Evolutionary conservation across 441 rosid genomes (phyloP).

Genomic region (Biscutella auriculata): DNA sequence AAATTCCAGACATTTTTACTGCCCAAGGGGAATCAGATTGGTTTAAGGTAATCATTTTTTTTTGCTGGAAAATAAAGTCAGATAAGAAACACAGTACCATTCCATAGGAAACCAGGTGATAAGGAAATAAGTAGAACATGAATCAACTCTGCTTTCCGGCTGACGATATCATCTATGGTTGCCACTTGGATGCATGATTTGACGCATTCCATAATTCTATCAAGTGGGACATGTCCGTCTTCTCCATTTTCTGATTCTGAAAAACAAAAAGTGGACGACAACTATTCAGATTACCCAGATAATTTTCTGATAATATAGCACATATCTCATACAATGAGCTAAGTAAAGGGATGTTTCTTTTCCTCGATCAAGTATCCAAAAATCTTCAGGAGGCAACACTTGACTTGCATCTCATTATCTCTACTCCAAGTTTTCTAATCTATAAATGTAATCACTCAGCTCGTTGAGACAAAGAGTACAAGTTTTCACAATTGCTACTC

Average conservation of each 20-base stretch:
- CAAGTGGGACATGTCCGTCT: slow-evolving; percentile 41
- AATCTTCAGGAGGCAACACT: neutral
- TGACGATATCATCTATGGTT: slow-evolving; percentile 36
- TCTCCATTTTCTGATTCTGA: slow-evolving; percentile 47
- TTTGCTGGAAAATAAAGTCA: neutral
- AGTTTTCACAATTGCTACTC: neutral
- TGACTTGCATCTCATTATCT: neutral
- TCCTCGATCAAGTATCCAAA: neutral
- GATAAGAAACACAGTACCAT: slow-evolving; percentile 38
- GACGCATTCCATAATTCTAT: slow-evolving; percentile 58
- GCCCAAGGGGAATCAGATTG: slow-evolving; percentile 24
- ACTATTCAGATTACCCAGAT: slow-evolving; percentile 8
- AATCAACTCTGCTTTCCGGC: slow-evolving; percentile 46
- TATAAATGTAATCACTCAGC: neutral
- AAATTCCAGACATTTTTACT: slow-evolving; percentile 75
- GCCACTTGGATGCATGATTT: slow-evolving; percentile 64
- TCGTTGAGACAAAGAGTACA: neutral
- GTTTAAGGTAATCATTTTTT: slow-evolving; percentile 3
- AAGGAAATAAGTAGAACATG: slow-evolving; percentile 34
- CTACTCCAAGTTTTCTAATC: neutral
- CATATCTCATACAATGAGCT: neutral
- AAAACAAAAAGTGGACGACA: neutral
- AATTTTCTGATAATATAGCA: neutral
- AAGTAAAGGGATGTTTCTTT: neutral
- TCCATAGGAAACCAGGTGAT: slow-evolving; percentile 73